Evolutionary conservation across 2,329 filamentous ascomycete species (phyloP).

Genomic region (Sporothrix protearum): DNA sequence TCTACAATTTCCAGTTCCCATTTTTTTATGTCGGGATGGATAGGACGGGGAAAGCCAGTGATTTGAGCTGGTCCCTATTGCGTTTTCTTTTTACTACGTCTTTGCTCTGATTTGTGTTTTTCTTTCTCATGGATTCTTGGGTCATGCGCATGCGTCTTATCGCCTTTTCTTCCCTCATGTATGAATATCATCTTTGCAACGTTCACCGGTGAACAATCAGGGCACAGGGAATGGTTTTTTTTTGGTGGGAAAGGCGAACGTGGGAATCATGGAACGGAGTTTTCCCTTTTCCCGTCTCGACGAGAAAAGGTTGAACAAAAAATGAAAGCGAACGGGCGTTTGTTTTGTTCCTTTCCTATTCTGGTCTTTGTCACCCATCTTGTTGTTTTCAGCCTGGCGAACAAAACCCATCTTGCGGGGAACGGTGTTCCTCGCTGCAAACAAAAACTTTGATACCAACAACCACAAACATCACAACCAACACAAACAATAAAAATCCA

Average conservation of each 20-base stretch:
- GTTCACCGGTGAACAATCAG: neutral
- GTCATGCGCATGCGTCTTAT: neutral
- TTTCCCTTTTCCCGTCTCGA: neutral
- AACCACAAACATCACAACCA: neutral
- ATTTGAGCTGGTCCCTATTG: neutral
- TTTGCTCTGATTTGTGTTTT: neutral
- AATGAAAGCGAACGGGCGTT: neutral
- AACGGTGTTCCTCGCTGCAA: neutral
- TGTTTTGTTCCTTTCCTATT: neutral
- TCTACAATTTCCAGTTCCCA: neutral
- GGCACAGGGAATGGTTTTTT: neutral
- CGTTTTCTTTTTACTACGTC: neutral
- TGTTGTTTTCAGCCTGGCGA: neutral
- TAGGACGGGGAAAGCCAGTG: neutral
- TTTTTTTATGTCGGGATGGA: neutral
- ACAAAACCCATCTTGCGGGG: neutral
- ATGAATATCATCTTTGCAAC: neutral
- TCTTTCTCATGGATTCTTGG: neutral
- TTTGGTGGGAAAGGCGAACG: conserved; percentile 5
- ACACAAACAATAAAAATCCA: conserved; percentile 5
- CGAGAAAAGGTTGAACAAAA: neutral
- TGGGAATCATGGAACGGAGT: neutral
- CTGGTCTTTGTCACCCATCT: too few species aligned
- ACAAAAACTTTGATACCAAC: conserved; percentile 10
- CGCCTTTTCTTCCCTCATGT: neutral